A percentile compares a stretch with the other conserved stretches of the same genome.
Conservation (phyloP, 306 rosid genomes). For the Acacia acuminata region DNA sequence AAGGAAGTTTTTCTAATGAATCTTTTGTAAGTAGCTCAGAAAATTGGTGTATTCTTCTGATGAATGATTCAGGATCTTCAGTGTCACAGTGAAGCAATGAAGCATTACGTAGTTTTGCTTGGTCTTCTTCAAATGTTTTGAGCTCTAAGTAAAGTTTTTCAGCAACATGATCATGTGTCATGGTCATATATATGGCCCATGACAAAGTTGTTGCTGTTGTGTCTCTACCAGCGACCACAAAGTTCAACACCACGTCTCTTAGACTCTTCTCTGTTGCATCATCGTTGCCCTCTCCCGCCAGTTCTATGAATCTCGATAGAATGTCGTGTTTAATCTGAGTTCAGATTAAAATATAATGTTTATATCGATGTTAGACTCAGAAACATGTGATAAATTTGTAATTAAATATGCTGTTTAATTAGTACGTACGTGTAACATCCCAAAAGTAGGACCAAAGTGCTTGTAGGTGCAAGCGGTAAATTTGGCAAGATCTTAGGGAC, state of each 20-base stretch:
- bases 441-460: no score
- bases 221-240: conserved; percentile 95
- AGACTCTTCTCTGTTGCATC: conserved; percentile 72
- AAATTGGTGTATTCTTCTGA: conserved; percentile 60
- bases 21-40: conserved; percentile 66
- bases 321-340: conserved; percentile 82
- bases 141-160: conserved; percentile 78
- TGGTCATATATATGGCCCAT: conserved; percentile 90
- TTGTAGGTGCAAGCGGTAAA: no score
- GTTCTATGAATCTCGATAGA: conserved; percentile 82
- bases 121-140: conserved; percentile 60
- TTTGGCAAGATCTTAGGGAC: no score
- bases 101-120: conserved; percentile 59
- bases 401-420: neutral
- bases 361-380: neutral
- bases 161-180: conserved; percentile 70
- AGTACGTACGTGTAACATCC: no score
- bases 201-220: conserved; percentile 94
- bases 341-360: neutral
- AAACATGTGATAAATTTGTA: neutral
- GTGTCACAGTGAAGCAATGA: conserved; percentile 47
- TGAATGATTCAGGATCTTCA: conserved; percentile 57
- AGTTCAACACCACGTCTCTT: conserved; percentile 86
- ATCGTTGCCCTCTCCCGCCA: conserved; percentile 51
- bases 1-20: conserved; percentile 60